phyloP scores from a whole-genome alignment of 441 rosid genomes.

The Adansonia rubrostipa region DNA sequence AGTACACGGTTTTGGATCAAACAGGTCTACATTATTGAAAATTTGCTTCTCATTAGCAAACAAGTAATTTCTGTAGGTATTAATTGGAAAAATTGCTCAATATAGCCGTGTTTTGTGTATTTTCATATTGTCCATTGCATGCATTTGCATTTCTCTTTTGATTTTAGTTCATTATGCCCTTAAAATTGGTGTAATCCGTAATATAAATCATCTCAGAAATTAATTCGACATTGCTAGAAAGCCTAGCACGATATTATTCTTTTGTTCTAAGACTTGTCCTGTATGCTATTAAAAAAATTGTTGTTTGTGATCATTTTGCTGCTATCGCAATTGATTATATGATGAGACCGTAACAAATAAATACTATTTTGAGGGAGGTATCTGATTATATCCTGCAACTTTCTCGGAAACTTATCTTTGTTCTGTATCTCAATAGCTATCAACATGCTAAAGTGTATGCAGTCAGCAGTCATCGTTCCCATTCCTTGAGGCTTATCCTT shows the following conservation, averaged over 20 bases:
- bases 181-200: neutral
- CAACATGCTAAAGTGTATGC: neutral
- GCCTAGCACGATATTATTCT: neutral
- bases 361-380: neutral
- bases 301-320: neutral
- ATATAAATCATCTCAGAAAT: neutral
- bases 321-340: neutral
- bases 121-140: neutral
- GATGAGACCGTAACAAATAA: neutral
- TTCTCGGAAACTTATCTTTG: neutral
- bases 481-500: neutral
- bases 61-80: conserved; percentile 60
- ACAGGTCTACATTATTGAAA: conserved; percentile 74
- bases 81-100: conserved; percentile 34
- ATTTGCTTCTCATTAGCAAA: conserved; percentile 59
- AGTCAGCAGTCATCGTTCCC: neutral
- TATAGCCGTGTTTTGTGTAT: neutral
- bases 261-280: neutral
- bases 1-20: conserved; percentile 93
- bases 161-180: neutral
- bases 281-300: neutral
- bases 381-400: neutral
- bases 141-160: neutral
- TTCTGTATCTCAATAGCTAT: neutral
- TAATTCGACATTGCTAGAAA: neutral